Evolutionary conservation across 192 early-diverging fungal genomes (phyloP).

Genomic region (Backusella tuberculispora): DNA sequence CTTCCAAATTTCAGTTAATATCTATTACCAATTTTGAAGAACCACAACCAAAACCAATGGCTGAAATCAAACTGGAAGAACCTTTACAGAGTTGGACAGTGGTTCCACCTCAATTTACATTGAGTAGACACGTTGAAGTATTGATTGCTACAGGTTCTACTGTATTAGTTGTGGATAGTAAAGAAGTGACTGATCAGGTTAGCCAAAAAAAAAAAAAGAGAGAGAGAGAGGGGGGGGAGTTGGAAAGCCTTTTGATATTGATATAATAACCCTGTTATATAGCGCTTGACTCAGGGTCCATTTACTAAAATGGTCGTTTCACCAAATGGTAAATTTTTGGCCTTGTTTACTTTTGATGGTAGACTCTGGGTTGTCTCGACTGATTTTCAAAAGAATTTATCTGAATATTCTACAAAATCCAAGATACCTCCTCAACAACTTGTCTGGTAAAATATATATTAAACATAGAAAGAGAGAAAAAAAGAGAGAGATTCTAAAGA

Average conservation of each 20-base stretch:
- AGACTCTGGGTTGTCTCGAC: slow-evolving; percentile 91
- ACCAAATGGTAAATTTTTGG: slow-evolving; percentile 92
- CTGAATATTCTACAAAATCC: slow-evolving; percentile 77
- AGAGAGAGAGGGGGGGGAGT: neutral
- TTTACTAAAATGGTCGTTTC: slow-evolving; percentile 88
- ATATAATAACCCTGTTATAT: slow-evolving; percentile 23
- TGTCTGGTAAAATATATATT: slow-evolving; percentile 61
- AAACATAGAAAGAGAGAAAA: neutral
- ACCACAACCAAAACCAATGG: slow-evolving; percentile 77
- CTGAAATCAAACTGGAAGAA: slow-evolving; percentile 71
- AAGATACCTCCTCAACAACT: slow-evolving; percentile 71
- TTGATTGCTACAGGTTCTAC: slow-evolving; percentile 76
- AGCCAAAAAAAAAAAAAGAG: too few species aligned
- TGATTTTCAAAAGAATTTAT: slow-evolving; percentile 92
- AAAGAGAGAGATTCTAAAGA: neutral
- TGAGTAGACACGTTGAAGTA: slow-evolving; percentile 91
- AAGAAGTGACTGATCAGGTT: slow-evolving; percentile 82
- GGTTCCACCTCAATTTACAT: slow-evolving; percentile 83
- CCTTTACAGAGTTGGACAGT: slow-evolving; percentile 86
- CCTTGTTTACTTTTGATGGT: slow-evolving; percentile 78
- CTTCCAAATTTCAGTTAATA: slow-evolving; percentile 78
- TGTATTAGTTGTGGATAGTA: slow-evolving; percentile 82
- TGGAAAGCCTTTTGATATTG: neutral
- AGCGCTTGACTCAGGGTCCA: slow-evolving; percentile 84
- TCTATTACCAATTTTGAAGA: slow-evolving; percentile 85